These are phyloP conservation scores for Carex arenaria DNA, from an alignment of 202 grass and related monocot species.

Conservation along the genomic window DNA sequence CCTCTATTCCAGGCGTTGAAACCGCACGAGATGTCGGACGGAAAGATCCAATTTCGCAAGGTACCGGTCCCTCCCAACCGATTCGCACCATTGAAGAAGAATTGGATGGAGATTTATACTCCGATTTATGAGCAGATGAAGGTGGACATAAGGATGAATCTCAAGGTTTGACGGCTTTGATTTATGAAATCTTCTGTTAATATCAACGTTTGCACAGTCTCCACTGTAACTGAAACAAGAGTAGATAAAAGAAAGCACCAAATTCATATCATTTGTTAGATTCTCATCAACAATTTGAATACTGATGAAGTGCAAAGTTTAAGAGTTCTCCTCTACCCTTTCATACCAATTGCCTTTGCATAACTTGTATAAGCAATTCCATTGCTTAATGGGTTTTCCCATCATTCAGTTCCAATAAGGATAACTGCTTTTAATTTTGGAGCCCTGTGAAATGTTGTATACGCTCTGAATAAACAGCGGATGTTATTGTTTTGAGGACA, in stretches of 20 bases:
- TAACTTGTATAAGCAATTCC: neutral
- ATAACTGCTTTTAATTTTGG: neutral
- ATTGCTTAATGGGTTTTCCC: neutral
- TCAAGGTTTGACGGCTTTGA: slow-evolving; percentile 42
- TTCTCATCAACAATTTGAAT: neutral
- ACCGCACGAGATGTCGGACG: slow-evolving; percentile 74
- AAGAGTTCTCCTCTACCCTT: neutral
- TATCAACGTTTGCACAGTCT: neutral
- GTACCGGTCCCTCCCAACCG: slow-evolving; percentile 53
- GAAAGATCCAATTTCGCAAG: slow-evolving; percentile 70
- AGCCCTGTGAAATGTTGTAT: neutral
- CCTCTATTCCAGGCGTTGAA: slow-evolving; percentile 55
- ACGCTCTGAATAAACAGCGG: neutral
- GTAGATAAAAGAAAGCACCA: neutral
- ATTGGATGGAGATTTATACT: slow-evolving; percentile 85
- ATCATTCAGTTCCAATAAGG: neutral
- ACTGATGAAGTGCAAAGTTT: neutral
- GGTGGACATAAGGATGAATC: slow-evolving; percentile 84
- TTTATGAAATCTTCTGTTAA: neutral
- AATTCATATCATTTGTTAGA: neutral
- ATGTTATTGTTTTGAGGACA: neutral
- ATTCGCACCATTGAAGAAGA: slow-evolving; percentile 57
- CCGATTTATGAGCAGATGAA: slow-evolving; percentile 87
- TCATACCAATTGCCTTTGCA: neutral
- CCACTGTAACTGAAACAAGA: neutral